phyloP scores from a whole-genome alignment of 2,329 filamentous ascomycete genomes.

The Mycogone perniciosa region DNA sequence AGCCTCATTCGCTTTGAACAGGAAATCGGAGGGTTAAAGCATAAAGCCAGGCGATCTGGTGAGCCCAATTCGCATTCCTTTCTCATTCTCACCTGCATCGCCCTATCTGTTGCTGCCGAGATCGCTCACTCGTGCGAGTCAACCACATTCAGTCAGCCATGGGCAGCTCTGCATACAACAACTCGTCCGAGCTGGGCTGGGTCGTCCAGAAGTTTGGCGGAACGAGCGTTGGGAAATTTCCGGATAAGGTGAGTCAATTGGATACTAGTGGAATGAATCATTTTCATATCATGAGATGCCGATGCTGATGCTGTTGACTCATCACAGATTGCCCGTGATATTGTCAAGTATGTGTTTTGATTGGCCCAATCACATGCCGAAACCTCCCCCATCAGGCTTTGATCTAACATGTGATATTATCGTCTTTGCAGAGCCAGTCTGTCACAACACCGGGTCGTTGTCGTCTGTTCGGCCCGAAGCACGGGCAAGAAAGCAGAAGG shows the following conservation, averaged over 20 bases:
- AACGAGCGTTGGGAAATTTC: slow-evolving; percentile 92
- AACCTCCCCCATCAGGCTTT: not conserved
- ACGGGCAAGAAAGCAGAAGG: slow-evolving; percentile 91
- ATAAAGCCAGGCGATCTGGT: not conserved
- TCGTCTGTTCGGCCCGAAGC: slow-evolving; percentile 93
- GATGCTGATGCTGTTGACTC: slow-evolving; percentile 6
- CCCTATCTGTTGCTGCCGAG: slow-evolving; percentile 5
- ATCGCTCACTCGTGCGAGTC: slow-evolving; percentile 9
- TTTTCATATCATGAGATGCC: too few relatives aligned
- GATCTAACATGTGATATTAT: not conserved
- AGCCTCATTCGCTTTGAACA: not conserved
- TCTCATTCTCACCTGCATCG: not conserved
- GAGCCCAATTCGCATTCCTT: not conserved
- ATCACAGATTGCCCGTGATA: slow-evolving; percentile 35
- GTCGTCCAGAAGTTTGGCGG: slow-evolving; percentile 93
- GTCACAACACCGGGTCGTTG: slow-evolving; percentile 67
- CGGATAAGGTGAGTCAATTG: slow-evolving; percentile 50
- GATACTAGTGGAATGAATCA: not conserved
- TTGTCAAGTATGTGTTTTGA: slow-evolving; percentile 31
- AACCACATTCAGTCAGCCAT: slow-evolving; percentile 16
- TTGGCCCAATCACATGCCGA: not conserved
- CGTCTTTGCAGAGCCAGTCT: slow-evolving; percentile 38
- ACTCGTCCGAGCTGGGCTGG: slow-evolving; percentile 52
- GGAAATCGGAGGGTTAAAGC: not conserved
- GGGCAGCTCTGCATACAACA: slow-evolving; percentile 29